These are phyloP conservation scores for Saprolegnia parasitica DNA, from an alignment of 352 stramenopile species.

Conservation along the genomic window DNA sequence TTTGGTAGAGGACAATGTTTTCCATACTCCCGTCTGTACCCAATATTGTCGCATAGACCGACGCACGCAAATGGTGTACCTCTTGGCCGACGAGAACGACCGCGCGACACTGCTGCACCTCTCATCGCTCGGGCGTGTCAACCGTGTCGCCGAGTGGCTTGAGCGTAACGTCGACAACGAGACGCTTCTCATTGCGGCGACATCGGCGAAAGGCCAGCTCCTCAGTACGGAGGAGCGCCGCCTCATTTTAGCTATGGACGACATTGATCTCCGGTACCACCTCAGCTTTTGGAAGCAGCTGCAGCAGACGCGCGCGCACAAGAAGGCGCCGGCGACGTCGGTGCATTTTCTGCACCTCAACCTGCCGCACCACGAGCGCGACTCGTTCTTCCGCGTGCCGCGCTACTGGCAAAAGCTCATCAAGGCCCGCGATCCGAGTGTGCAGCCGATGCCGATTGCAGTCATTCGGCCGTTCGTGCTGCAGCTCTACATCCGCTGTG, in stretches of 20 bases:
- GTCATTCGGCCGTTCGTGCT: conserved; percentile 18
- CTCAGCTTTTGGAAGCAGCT: conserved; percentile 18
- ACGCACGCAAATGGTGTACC: conserved; percentile 15
- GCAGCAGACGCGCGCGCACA: background rate
- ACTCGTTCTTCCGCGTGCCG: conserved; percentile 17
- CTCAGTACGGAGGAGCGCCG: conserved; percentile 18
- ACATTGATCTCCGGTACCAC: conserved; percentile 16
- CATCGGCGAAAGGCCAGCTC: conserved; percentile 12
- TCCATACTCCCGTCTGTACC: too few relatives aligned
- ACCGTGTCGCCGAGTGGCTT: conserved; percentile 9
- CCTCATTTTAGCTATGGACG: conserved; percentile 14
- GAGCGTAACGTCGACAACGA: conserved; percentile 7
- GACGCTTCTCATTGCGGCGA: conserved; percentile 13
- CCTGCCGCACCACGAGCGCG: background rate
- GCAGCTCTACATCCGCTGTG: conserved; percentile 1
- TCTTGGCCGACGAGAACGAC: conserved; percentile 21
- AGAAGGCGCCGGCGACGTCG: background rate
- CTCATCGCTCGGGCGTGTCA: background rate
- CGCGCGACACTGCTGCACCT: conserved; percentile 4
- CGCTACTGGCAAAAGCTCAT: conserved; percentile 17
- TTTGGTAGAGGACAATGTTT: background rate
- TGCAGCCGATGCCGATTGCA: conserved; percentile 12
- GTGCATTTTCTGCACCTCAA: conserved; percentile 18
- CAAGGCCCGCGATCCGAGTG: background rate
- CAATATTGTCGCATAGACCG: conserved; percentile 6